Evolutionary conservation across 805 yeast species (phyloP), one percentile per base, ranked within the genome.

Genomic region (Myxozyma geophila): DNA sequence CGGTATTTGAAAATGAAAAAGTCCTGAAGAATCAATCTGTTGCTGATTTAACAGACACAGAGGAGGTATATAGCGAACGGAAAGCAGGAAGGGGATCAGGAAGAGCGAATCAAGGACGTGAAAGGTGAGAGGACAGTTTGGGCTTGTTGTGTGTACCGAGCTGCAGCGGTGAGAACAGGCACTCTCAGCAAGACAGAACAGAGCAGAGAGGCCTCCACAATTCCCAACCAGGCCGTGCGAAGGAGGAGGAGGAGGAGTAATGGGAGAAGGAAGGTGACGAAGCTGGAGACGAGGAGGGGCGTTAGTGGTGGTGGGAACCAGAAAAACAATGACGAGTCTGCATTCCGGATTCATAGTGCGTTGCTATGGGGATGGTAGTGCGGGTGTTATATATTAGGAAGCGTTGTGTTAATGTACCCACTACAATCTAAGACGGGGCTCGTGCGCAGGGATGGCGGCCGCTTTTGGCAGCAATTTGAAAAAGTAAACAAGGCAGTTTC

Each of bases 401-500:
- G 33, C 1, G 47, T 10, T 21, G 19, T 12, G 54, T 6, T 17
- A 10, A 17, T 46, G 46, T n/a, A 2, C 21, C 54, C 55, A 52
- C 1, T 6, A 50, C 28, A 35, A 15, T 36, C n/a, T 2, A 12
- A 17, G 17, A 17, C 21, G 12, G 41, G 57, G 57, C 57, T 41
- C 57, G 57, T 41, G 57, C 57, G 57, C 57, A 53, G 57, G 57
- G 57, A 53, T 53, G 48, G 13, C 57, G 57, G 57, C 57, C 57
- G 57, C 57, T 53, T 53, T 53, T n/a, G 57, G 57, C 48, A 41
- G 40, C 39, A 7, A 15, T 13, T 10, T 19, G 39, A 21, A 15
- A 15, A 37, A 40, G 37, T 19, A 13, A 28, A 52, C 55, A 52
- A 21, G 36, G 36, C 55, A 7, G 12, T 35, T 50, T 50, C 28